Percentiles rank a stretch among this genome's conserved stretches.
Evolutionary conservation across 1,139 yeast genomes (phyloP).

Genomic region (Lodderomyces theae): DNA sequence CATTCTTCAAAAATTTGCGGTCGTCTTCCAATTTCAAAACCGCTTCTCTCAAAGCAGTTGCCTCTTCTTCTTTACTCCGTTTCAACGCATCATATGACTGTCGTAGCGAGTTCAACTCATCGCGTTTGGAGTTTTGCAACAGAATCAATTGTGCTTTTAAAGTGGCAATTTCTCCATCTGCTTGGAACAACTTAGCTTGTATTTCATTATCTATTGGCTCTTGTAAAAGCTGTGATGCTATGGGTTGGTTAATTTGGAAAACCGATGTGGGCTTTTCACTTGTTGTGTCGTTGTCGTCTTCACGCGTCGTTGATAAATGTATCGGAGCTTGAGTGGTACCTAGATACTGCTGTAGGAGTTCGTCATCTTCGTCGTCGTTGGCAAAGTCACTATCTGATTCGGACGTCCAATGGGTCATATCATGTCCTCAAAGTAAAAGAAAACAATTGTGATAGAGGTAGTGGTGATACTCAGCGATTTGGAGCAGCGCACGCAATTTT

Average conservation of each 20-base stretch:
- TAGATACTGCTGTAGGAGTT: constrained; percentile 20
- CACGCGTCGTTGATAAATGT: constrained; percentile 4
- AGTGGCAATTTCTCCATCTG: constrained; percentile 78
- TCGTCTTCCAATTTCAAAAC: constrained; percentile 67
- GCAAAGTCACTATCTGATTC: constrained; percentile 24
- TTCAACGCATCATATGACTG: constrained; percentile 29
- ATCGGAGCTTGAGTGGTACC: constrained; percentile 8
- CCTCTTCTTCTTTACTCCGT: constrained; percentile 38
- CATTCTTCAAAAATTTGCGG: constrained; percentile 57
- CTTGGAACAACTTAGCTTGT: constrained; percentile 37
- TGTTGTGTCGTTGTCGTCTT: background rate
- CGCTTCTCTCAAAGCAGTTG: constrained; percentile 39
- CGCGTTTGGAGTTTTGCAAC: constrained; percentile 42
- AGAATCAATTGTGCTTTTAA: constrained; percentile 61
- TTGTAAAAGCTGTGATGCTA: constrained; percentile 9
- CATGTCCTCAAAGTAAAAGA: background rate
- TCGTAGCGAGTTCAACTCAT: constrained; percentile 43
- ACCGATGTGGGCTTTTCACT: constrained; percentile 1
- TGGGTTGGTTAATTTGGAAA: constrained; percentile 5
- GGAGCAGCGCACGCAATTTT: background rate
- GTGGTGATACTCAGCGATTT: too few species aligned
- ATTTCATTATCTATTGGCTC: constrained; percentile 13
- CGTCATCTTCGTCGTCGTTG: constrained; percentile 42
- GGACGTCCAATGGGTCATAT: constrained; percentile 8
- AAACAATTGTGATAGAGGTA: too few species aligned